Evolutionary conservation across 495 filamentous ascomycete genomes (phyloP).

Genomic region (Penicillium salamii): DNA sequence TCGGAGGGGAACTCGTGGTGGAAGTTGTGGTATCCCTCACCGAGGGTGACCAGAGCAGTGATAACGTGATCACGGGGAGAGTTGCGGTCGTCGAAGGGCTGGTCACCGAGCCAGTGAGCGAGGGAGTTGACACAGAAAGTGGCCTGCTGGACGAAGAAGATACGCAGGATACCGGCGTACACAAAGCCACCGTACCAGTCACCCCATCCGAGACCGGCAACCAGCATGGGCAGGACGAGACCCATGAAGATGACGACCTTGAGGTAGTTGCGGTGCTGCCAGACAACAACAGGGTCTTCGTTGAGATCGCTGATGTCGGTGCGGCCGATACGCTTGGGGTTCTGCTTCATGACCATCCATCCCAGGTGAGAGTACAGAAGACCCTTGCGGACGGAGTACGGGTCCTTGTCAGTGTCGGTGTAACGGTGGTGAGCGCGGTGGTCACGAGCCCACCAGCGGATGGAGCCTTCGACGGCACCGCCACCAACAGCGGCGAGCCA

Average conservation of each 20-base stretch:
- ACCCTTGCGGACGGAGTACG: conserved; percentile 98
- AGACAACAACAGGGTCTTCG: conserved; percentile 88
- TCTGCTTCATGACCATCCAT: conserved; percentile 93
- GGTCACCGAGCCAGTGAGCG: conserved; percentile 98
- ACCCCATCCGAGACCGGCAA: conserved; percentile 84
- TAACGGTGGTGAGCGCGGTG: conserved; percentile 98
- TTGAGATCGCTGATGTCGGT: conserved; percentile 97
- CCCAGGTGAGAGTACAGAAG: conserved; percentile 94
- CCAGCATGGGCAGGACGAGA: conserved; percentile 74
- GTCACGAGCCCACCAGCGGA: conserved; percentile 95
- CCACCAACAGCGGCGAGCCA: conserved; percentile 90
- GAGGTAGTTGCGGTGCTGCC: conserved; percentile 93
- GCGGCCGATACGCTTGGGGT: conserved; percentile 87
- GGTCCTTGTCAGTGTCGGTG: conserved; percentile 98
- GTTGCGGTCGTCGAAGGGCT: conserved; percentile 99
- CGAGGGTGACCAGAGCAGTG: conserved; percentile 92
- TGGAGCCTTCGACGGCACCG: conserved; percentile 93
- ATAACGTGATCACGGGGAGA: conserved; percentile 94
- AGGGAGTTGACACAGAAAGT: conserved; percentile 99
- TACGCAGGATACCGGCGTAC: conserved; percentile 91
- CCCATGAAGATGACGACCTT: conserved; percentile 87
- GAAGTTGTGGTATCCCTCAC: conserved; percentile 99
- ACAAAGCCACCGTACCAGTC: conserved; percentile 91
- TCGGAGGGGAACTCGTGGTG: conserved; percentile 99
- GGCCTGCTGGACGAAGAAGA: conserved; percentile 98